Percentiles rank a stretch among this genome's conserved stretches.
These are phyloP conservation scores for Candida morakotiae DNA, from an alignment of 805 yeast species.

Conservation along the genomic window DNA sequence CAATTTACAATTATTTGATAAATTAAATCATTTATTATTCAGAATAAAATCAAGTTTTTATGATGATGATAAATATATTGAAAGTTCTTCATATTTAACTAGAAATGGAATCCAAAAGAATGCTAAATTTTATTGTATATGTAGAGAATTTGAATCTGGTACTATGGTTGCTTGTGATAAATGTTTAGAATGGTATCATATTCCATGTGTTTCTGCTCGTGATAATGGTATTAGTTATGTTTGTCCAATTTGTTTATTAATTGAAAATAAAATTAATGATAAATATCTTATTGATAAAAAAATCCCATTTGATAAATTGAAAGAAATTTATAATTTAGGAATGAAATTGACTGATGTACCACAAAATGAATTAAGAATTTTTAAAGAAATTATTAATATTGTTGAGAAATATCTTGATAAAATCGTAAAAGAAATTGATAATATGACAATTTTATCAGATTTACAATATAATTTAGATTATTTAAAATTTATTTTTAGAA, in stretches of 20 bases:
- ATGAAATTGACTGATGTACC: conserved; percentile 17
- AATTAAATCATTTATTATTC: conserved; percentile 14
- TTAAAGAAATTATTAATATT: conserved; percentile 15
- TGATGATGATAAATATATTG: conserved; percentile 22
- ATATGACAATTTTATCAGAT: conserved; percentile 10
- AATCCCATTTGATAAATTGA: conserved; percentile 12
- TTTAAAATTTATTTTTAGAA: conserved; percentile 22
- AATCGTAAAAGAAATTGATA: conserved; percentile 10
- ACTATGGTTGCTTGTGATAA: conserved; percentile 68
- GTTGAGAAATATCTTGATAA: conserved; percentile 8
- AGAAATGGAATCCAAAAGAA: conserved; percentile 9
- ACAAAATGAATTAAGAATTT: conserved; percentile 15
- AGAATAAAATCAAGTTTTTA: conserved; percentile 25
- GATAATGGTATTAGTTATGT: conserved; percentile 20
- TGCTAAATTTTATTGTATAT: conserved; percentile 48
- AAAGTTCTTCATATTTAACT: conserved; percentile 21
- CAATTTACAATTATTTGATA: conserved; percentile 16
- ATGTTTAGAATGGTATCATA: conserved; percentile 73
- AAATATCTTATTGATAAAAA: conserved; percentile 15
- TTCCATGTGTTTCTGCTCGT: conserved; percentile 44
- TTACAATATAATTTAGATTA: conserved; percentile 16
- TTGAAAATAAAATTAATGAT: conserved; percentile 11
- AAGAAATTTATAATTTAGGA: conserved; percentile 11
- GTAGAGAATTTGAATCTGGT: conserved; percentile 57
- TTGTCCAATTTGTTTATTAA: conserved; percentile 29